A percentile compares a stretch with the other conserved stretches of the same genome.
Evolutionary conservation across 805 yeast genomes (phyloP).

Genomic region (Scheffersomyces amazonensis): DNA sequence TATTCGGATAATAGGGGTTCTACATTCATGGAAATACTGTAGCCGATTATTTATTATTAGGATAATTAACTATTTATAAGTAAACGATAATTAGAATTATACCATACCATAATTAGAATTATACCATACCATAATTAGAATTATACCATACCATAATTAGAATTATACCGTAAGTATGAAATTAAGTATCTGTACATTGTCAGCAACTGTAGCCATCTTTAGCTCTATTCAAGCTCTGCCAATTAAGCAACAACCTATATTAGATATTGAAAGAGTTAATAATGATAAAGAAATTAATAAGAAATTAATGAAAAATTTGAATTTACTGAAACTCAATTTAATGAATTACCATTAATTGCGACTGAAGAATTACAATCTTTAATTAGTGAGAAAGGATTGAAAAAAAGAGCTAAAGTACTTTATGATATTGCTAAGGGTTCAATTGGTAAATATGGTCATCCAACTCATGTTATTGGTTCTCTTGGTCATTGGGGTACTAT

Average conservation of each 20-base stretch:
- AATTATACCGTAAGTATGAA: no score
- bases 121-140: no score
- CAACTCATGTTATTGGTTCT: slow-evolving; percentile 92
- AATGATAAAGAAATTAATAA: no score
- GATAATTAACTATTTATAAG: no score
- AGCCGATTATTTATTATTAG: no score
- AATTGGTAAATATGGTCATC: slow-evolving; percentile 62
- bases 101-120: no score
- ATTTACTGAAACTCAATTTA: slow-evolving; percentile 8
- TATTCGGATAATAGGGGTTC: no score
- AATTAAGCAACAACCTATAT: neutral
- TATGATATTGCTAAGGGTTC: slow-evolving; percentile 63
- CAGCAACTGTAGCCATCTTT: neutral
- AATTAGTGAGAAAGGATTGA: slow-evolving; percentile 57
- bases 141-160: no score
- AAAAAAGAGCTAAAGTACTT: slow-evolving; percentile 62
- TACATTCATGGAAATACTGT: no score
- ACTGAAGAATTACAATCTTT: slow-evolving; percentile 62
- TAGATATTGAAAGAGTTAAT: neutral
- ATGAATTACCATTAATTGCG: slow-evolving; percentile 51
- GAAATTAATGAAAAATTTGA: slow-evolving; percentile 1
- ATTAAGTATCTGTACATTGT: neutral
- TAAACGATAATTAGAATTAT: no score
- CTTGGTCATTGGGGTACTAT: slow-evolving; percentile 84
- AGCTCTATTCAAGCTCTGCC: neutral